Conservation (phyloP, 2,329 filamentous ascomycete genomes). For the Diaporthe longicolla region DNA sequence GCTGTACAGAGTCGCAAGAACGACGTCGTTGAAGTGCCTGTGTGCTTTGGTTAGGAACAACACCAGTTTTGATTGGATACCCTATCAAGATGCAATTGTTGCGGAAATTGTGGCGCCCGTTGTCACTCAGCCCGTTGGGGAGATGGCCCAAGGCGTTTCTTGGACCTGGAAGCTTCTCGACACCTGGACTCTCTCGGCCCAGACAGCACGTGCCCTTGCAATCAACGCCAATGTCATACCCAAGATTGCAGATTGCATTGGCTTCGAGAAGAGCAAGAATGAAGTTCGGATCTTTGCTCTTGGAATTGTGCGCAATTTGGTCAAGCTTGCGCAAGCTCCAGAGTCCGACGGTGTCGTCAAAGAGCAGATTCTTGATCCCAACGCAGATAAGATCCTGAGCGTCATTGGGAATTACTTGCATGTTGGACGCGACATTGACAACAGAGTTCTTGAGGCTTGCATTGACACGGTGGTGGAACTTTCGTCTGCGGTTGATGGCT, state of each 20-base stretch:
- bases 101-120: constrained; percentile 82
- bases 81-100: constrained; percentile 79
- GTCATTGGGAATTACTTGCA: constrained; percentile 77
- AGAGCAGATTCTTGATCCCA: constrained; percentile 68
- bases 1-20: constrained; percentile 75
- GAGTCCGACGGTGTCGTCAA: constrained; percentile 69
- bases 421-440: constrained; percentile 71
- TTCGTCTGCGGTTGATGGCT: constrained; percentile 76
- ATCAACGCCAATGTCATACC: constrained; percentile 75
- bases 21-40: constrained; percentile 85
- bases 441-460: constrained; percentile 82
- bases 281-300: constrained; percentile 89
- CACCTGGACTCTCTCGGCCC: constrained; percentile 80
- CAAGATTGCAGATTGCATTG: constrained; percentile 80
- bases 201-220: constrained; percentile 76
- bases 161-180: constrained; percentile 84
- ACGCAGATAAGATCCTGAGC: constrained; percentile 72
- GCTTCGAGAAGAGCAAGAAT: constrained; percentile 73
- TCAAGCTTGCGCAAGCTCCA: constrained; percentile 71
- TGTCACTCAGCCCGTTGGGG: constrained; percentile 81
- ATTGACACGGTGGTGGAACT: constrained; percentile 85
- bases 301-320: constrained; percentile 78
- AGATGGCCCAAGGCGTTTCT: constrained; percentile 92
- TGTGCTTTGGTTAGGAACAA: constrained; percentile 83
- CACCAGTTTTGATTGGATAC: constrained; percentile 77